These are phyloP conservation scores for Plasmodium coatneyi DNA, from an alignment of 169 alveolate species.

Conservation along the genomic window DNA sequence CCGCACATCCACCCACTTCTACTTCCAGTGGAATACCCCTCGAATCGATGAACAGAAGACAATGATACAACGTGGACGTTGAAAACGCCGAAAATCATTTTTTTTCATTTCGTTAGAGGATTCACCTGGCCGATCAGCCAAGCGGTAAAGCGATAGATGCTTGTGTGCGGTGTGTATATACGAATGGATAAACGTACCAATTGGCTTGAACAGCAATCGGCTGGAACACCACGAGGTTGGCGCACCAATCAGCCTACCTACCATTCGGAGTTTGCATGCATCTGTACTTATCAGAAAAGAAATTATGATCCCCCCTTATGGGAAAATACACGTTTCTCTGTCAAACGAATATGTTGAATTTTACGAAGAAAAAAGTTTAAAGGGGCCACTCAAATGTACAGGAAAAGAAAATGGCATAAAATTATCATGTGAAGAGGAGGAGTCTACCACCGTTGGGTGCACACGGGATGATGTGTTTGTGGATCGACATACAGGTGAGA, in stretches of 20 bases:
- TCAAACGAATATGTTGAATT: constrained; percentile 39
- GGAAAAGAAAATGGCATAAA: neutral
- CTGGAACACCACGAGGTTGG: neutral
- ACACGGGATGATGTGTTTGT: neutral
- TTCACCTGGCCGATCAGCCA: neutral
- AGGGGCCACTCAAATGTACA: neutral
- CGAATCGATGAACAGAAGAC: neutral
- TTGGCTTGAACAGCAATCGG: neutral
- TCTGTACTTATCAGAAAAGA: neutral
- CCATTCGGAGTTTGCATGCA: neutral
- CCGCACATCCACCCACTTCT: neutral
- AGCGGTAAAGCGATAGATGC: neutral
- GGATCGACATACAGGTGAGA: neutral
- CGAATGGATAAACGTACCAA: neutral
- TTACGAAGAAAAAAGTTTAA: constrained; percentile 16
- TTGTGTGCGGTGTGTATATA: neutral
- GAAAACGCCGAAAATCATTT: neutral
- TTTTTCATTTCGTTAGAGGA: neutral
- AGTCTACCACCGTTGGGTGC: neutral
- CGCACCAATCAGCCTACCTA: neutral
- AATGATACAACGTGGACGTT: neutral
- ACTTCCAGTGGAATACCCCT: neutral
- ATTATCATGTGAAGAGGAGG: neutral
- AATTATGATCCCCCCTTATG: constrained; percentile 12
- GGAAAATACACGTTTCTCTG: constrained; percentile 46